Base-by-base conservation (phyloP, 768 basidiomycete species). In the Punctularia strigosozonata region DNA sequence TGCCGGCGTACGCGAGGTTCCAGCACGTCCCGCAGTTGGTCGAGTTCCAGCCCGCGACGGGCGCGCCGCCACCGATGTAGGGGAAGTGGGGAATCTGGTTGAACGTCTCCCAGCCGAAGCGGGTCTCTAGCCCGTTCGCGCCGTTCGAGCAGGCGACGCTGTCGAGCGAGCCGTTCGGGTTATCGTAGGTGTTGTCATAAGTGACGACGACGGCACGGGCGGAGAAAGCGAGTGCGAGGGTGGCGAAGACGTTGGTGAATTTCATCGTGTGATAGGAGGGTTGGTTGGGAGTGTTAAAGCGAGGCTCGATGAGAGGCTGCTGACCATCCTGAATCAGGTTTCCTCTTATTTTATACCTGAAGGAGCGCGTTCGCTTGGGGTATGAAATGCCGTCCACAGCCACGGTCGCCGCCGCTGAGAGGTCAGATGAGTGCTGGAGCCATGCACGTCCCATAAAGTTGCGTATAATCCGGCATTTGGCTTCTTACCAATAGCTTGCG, bases 171-270 rank as follows among this genome's bases (percentile, higher is more conserved):
- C 49, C 49, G 6, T 36, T 31, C 3, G 42, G 40, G 7, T 64
- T 55, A 56, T 79, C 80, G 53, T 75, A 81, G 3, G 54, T 38
- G 14, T 56, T 31, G 57, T 79, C 74, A 48, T 60, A 77, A 1
- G 58, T 47, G 39, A 66, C 48, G 1, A 53, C 53, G 15, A 47
- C 50, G 3, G 45, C 46, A 21, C 40, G 32, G 2, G 37, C 20
- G 23, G 40, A 18, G 7, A 41, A 10, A 28, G 47, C 36, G 32
- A 46, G 37, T 19, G 51, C 39, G 39, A 55, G 14, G 41, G 50
- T 37, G 28, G 47, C 34, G 41, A 51, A 36, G 47, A 40, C 12
- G 19, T 8, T 10, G 12, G 18, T 34, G 33, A 46, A 48, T 39
- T 47, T 48, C 50, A 51, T 50, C n/a, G n/a, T n/a, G n/a, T n/a